Evolutionary conservation across 352 stramenopile species (phyloP), one percentile per base, ranked within the genome.

Genomic region (Phytopythium cucurbitacearum): DNA sequence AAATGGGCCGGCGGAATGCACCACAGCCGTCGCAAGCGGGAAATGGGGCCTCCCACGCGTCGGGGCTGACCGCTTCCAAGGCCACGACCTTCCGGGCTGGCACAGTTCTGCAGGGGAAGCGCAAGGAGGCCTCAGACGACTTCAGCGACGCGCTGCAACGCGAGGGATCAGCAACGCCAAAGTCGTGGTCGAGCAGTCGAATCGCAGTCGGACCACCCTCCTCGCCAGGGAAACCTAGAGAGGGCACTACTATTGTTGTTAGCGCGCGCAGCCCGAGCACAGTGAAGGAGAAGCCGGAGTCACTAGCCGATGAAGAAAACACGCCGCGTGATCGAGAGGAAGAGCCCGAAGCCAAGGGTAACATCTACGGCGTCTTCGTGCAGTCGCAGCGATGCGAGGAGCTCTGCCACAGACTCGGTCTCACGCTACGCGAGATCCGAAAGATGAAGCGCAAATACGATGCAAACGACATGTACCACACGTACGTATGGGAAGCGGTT

Each of bases 381-480:
- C 76, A 87, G 48, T 85, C 79, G 0, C 67, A 67, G 3, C 51
- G 60, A 0, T 86, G 74, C 21, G 79, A 89, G 54, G 62, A 72
- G 21, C 32, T 86, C 3, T 89, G 79, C 48, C 67, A 58, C 5
- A 56, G 61, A 0, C 57, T 87, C 34, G 72, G 74, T 0, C 68
- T 87, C 34, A 79, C 69, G 40, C 62, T 79, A 47, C 59, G 59
- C 8, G 66, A 89, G 47, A 80, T 87, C 44, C 72, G 79, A 9
- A 74, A 70, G 49, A 80, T 89, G 62, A 89, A 89, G 60, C 73
- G 69, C 48, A 85, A 82, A 42, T 87, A 80, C 41, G 70, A 87
- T 48, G 67, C 67, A 35, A 89, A 87, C 68, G 76, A 87, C 56
- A 87, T 89, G 76, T 89, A 82, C 54, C 70, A 78, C 54, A 82